A percentile compares a stretch with the other conserved stretches of the same genome.
Evolutionary conservation across 345 rosid genomes (phyloP).

Genomic region (Salix koriyanagi): DNA sequence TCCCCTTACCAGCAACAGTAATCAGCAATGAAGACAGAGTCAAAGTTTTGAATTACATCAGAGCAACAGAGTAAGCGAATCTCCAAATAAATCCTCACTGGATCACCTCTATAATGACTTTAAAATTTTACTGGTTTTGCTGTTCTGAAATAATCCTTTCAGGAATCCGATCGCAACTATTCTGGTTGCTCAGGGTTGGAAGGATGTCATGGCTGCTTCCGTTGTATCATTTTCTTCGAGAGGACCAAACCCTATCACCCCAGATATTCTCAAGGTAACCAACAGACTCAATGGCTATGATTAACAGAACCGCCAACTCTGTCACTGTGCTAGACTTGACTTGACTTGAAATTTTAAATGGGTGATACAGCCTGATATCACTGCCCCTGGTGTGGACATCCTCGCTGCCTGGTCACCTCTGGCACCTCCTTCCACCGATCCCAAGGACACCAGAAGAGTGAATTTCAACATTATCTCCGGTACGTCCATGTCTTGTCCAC

Average conservation of each 20-base stretch:
- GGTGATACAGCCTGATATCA: slow-evolving; percentile 26
- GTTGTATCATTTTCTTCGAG: slow-evolving; percentile 25
- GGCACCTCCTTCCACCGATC: slow-evolving; percentile 10
- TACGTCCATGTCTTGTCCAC: slow-evolving; percentile 35
- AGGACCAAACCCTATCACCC: slow-evolving; percentile 20
- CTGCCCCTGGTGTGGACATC: slow-evolving; percentile 30
- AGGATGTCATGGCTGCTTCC: slow-evolving; percentile 16
- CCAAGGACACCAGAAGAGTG: slow-evolving; percentile 4
- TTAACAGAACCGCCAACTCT: background rate
- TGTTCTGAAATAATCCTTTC: background rate
- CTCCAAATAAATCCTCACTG: background rate
- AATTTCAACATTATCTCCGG: slow-evolving; percentile 27
- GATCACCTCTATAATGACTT: background rate
- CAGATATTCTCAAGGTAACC: slow-evolving; percentile 31
- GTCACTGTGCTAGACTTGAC: background rate
- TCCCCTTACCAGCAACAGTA: slow-evolving; percentile 28
- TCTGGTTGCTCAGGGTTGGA: slow-evolving; percentile 9
- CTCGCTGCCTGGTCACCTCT: slow-evolving; percentile 33
- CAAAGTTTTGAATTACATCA: slow-evolving; percentile 16
- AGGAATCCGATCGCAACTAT: slow-evolving; percentile 27
- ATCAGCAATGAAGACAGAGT: slow-evolving; percentile 22
- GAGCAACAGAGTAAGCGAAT: slow-evolving; percentile 13
- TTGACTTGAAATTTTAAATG: background rate
- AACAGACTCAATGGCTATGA: too few species aligned
- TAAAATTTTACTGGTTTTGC: background rate